Conservation (phyloP, 768 basidiomycete genomes). For the Tulasnella sp. region DNA sequence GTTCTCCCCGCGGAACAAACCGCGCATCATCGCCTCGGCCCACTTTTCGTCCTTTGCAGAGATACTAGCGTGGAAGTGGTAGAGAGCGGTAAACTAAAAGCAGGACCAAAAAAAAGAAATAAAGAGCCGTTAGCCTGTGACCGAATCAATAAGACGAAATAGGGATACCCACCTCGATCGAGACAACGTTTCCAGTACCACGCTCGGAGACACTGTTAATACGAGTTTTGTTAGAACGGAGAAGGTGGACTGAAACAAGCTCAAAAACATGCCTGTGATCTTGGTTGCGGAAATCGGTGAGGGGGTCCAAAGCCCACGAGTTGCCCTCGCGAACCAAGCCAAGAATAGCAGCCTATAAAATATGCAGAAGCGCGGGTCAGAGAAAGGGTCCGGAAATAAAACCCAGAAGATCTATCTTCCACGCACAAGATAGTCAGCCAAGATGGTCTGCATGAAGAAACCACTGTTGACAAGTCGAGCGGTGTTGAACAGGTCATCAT, state of each 20-base stretch:
- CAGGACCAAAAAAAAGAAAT: background rate
- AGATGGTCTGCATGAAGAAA: conserved; percentile 21
- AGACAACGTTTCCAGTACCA: conserved; percentile 11
- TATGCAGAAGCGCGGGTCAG: background rate
- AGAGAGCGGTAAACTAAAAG: conserved; percentile 9
- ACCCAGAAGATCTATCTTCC: too few relatives aligned
- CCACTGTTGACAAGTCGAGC: conserved; percentile 66
- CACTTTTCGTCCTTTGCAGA: conserved; percentile 22
- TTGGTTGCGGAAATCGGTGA: background rate
- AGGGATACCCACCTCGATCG: conserved; percentile 1
- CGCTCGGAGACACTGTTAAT: background rate
- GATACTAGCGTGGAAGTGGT: conserved; percentile 18
- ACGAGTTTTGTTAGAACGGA: background rate
- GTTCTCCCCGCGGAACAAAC: background rate
- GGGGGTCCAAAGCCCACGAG: conserved; percentile 12
- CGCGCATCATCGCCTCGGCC: background rate
- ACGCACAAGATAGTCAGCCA: conserved; percentile 22
- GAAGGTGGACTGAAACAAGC: background rate
- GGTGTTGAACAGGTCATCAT: conserved; percentile 19
- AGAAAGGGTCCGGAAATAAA: too few relatives aligned
- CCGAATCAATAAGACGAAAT: background rate
- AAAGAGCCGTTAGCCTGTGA: background rate
- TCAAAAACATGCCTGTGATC: background rate
- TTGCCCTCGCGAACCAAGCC: conserved; percentile 9
- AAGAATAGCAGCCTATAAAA: conserved; percentile 10